Base-by-base conservation (phyloP, 1,284 basidiomycete genomes). In the Peniophora sp. region DNA sequence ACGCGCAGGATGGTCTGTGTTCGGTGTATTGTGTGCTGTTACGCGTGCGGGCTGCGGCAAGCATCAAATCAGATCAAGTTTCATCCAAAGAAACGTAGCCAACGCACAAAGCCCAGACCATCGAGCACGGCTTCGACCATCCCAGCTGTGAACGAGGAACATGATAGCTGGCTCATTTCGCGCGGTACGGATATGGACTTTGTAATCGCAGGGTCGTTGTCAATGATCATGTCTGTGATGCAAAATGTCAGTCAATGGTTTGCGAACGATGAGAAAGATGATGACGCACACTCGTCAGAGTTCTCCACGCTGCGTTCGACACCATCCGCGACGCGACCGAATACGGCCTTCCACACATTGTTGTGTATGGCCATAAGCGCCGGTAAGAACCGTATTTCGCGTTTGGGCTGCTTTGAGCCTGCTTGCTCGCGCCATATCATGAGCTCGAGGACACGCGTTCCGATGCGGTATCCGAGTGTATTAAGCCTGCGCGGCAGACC, bases 41-140 rank as follows among this genome's bases (percentile, higher is more conserved):
- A 99, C 97, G 58, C 96, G 79, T 2, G 95, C 93, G 11, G 96
- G 96, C 95, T 98, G 64, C 16, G 44, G 55, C 46, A 35, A 3
- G 50, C 27, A 41, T 50, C 46, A 51, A 55, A 51, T 51, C 43
- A 55, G 50, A 24, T 53, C 35, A 55, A 43, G 47, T n/a, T n/a
- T n/a, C n/a, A n/a, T n/a, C n/a, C 16, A 44, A 49, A 51, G 27
- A 36, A 48, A 45, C n/a, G n/a, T n/a, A n/a, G n/a, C n/a, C 2
- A 49, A 84, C 94, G 67, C 63, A 97, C 95, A 58, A 99, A 94
- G 51, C 94, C 92, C 19, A 97, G 74, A 0, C 94, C 95, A 64
- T 99, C 96, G 53, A 99, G 74, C 2, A 97, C 92, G 6, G 94
- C 96, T 70, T 99, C 97, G 3, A 99, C 94, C 51, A 99, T 87